phyloP scores from a whole-genome alignment of 2,329 filamentous ascomycete genomes.

The Aspergillus hiratsukae region DNA sequence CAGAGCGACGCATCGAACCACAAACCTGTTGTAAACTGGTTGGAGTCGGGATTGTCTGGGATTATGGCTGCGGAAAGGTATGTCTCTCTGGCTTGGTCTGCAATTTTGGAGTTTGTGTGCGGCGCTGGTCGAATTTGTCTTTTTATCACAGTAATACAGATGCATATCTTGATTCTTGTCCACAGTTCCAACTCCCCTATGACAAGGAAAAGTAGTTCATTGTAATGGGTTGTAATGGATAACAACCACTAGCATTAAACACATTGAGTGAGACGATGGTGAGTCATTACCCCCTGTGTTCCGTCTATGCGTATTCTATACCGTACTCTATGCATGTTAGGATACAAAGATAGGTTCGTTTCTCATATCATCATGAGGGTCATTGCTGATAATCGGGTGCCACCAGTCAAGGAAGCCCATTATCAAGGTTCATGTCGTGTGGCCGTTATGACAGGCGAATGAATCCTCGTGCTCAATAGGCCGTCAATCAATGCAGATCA shows the following conservation, averaged over 20 bases:
- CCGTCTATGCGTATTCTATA: not conserved
- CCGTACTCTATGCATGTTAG: slow-evolving; percentile 4
- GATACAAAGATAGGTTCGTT: slow-evolving; percentile 2
- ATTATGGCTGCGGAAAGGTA: not conserved
- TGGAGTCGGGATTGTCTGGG: not conserved
- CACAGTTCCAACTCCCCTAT: not conserved
- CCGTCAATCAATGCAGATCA: not conserved
- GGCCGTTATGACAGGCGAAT: not conserved
- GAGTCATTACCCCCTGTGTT: not conserved
- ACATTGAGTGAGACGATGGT: not conserved
- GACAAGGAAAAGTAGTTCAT: not conserved
- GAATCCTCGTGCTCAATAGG: not conserved
- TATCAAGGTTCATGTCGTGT: not conserved
- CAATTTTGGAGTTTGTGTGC: not conserved
- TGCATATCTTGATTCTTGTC: not conserved
- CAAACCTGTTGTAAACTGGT: not conserved
- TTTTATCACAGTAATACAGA: not conserved
- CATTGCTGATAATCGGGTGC: not conserved
- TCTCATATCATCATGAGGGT: slow-evolving; percentile 4
- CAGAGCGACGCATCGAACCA: not conserved
- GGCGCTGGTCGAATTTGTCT: not conserved
- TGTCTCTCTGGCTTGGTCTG: not conserved
- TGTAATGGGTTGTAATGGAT: not conserved
- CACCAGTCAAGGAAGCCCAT: not conserved
- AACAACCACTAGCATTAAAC: not conserved